Evolutionary conservation across 1,139 yeast species (phyloP).

Genomic region (Hemisphaericaspora xylofermentans): DNA sequence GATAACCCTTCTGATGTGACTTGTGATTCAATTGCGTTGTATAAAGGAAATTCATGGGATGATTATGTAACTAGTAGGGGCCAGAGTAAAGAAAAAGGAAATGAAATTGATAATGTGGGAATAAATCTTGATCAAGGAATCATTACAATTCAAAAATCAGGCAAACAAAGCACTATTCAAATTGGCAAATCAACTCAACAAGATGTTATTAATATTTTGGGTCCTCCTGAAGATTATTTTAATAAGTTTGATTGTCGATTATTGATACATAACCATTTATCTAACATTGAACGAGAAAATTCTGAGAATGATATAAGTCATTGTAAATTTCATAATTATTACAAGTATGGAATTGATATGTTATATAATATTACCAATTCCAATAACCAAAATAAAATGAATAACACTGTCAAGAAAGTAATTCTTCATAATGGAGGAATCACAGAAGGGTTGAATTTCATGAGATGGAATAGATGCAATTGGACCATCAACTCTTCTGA

Average conservation of each 20-base stretch:
- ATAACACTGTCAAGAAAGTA: conserved; percentile 29
- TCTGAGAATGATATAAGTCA: conserved; percentile 13
- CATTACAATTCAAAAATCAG: conserved; percentile 1
- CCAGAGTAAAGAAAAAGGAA: neutral
- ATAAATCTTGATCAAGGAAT: conserved; percentile 6
- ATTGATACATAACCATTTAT: conserved; percentile 37
- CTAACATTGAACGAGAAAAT: conserved; percentile 8
- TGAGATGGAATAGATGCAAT: conserved; percentile 49
- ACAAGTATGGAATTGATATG: conserved; percentile 52
- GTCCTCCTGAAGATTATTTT: conserved; percentile 58
- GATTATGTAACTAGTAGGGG: conserved; percentile 15
- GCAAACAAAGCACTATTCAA: conserved; percentile 10
- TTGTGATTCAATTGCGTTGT: conserved; percentile 25
- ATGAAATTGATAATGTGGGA: conserved; percentile 1
- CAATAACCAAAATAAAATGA: conserved; percentile 9
- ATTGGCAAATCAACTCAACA: conserved; percentile 52
- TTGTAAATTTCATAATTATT: conserved; percentile 56
- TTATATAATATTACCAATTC: conserved; percentile 42
- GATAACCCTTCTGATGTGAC: conserved; percentile 29
- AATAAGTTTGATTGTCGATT: conserved; percentile 48
- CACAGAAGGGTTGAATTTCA: conserved; percentile 47
- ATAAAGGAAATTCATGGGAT: conserved; percentile 22
- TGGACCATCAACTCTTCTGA: conserved; percentile 26
- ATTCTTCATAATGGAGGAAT: conserved; percentile 52
- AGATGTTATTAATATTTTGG: conserved; percentile 44